phyloP scores from a whole-genome alignment of 768 basidiomycete species.

The Kwoniella newhampshirensis region DNA sequence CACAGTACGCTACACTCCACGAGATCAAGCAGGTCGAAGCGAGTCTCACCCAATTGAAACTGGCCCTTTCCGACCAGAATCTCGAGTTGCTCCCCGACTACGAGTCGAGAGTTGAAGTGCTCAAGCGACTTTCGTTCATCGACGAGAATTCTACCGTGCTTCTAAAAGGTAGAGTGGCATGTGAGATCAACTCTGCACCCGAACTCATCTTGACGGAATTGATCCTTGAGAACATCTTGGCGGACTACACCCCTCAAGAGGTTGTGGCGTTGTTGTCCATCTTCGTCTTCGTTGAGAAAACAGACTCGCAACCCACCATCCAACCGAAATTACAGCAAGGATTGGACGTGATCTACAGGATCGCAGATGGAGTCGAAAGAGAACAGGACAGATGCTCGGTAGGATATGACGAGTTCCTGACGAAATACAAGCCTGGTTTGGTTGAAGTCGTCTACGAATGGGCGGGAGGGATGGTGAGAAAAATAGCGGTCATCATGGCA shows the following conservation, averaged over 20 bases:
- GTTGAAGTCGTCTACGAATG: slow-evolving; percentile 98
- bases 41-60: slow-evolving; percentile 73
- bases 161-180: slow-evolving; percentile 94
- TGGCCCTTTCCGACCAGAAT: slow-evolving; percentile 92
- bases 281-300: slow-evolving; percentile 98
- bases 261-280: slow-evolving; percentile 93
- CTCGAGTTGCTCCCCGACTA: slow-evolving; percentile 95
- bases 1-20: slow-evolving; percentile 74
- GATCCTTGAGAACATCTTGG: slow-evolving; percentile 91
- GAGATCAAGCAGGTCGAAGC: slow-evolving; percentile 69
- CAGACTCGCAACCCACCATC: slow-evolving; percentile 79
- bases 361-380: slow-evolving; percentile 73
- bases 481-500: not conserved
- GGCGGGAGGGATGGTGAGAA: slow-evolving; percentile 93
- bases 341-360: slow-evolving; percentile 70
- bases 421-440: slow-evolving; percentile 81
- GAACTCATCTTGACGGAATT: slow-evolving; percentile 95
- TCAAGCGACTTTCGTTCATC: slow-evolving; percentile 88
- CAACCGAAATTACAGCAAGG: slow-evolving; percentile 78
- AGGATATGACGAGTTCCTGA: slow-evolving; percentile 71
- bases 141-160: slow-evolving; percentile 93
- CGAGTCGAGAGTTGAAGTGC: slow-evolving; percentile 85
- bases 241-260: slow-evolving; percentile 87
- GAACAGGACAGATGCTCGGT: slow-evolving; percentile 82
- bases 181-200: slow-evolving; percentile 99